Conservation (phyloP, 768 basidiomycete genomes). For the Psilocybe subaeruginosa region DNA sequence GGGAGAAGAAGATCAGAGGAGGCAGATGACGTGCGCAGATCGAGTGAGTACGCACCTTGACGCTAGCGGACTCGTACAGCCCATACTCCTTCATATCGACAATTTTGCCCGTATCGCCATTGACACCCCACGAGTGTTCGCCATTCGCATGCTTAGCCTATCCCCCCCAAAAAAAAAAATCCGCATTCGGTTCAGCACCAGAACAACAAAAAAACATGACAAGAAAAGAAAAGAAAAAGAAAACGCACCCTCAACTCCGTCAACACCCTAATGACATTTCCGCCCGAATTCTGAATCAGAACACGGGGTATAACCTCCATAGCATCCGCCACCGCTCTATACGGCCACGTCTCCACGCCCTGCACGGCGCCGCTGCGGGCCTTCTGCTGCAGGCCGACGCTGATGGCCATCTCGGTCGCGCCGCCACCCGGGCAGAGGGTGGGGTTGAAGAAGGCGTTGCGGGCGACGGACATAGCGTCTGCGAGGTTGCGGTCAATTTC, state of each 20-base stretch:
- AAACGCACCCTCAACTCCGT: constrained; percentile 86
- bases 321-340: constrained; percentile 90
- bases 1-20: neutral
- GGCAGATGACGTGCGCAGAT: too few relatives aligned
- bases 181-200: neutral
- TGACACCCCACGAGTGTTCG: constrained; percentile 90
- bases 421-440: constrained; percentile 93
- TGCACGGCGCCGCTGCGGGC: constrained; percentile 65
- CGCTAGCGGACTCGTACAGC: constrained; percentile 93
- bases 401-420: constrained; percentile 98
- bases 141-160: constrained; percentile 96
- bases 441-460: constrained; percentile 97
- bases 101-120: constrained; percentile 95
- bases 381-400: constrained; percentile 81
- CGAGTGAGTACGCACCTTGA: constrained; percentile 62
- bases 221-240: too few relatives aligned
- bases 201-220: neutral
- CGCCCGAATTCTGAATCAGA: constrained; percentile 92
- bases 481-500: constrained; percentile 98
- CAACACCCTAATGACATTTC: constrained; percentile 90
- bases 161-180: neutral
- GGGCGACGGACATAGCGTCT: constrained; percentile 96
- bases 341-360: constrained; percentile 92
- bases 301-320: constrained; percentile 98
- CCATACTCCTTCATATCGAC: constrained; percentile 96